phyloP scores from a whole-genome alignment of 352 stramenopile genomes.

The Pythium grandisporangium region DNA sequence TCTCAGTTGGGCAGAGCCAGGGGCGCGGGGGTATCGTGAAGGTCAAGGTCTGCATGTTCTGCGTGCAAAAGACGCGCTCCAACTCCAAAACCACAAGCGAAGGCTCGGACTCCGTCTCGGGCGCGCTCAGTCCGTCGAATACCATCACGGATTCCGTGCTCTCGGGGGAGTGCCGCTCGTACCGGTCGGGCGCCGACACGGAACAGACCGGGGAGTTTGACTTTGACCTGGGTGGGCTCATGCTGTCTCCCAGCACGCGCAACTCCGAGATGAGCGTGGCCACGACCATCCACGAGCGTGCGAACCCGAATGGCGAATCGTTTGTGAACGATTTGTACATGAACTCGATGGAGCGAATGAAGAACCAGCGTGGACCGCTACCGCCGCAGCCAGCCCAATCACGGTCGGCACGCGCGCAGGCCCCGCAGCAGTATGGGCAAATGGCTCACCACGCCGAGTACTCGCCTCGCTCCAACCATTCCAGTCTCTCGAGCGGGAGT shows the following conservation, averaged over 20 bases:
- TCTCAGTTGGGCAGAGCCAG: not conserved
- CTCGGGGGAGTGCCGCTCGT: slow-evolving; percentile 6
- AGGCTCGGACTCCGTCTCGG: not conserved
- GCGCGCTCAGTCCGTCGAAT: not conserved
- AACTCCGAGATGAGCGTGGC: slow-evolving; percentile 9
- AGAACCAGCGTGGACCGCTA: no score
- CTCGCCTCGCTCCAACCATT: no score
- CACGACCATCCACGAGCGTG: slow-evolving; percentile 6
- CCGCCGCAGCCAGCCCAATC: no score
- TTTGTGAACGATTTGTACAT: slow-evolving; percentile 9
- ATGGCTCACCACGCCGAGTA: no score
- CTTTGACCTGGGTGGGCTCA: slow-evolving; percentile 3
- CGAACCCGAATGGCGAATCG: not conserved
- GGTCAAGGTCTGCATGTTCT: slow-evolving; percentile 12
- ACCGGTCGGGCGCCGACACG: not conserved
- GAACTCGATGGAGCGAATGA: slow-evolving; percentile 4
- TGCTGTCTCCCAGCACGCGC: slow-evolving; percentile 2
- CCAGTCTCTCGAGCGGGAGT: no score
- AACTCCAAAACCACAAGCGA: not conserved
- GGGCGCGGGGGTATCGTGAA: slow-evolving; percentile 2
- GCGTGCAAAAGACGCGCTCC: slow-evolving; percentile 9
- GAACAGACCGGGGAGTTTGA: slow-evolving; percentile 4
- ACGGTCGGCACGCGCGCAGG: no score
- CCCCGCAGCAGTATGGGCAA: no score
- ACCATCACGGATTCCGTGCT: slow-evolving; percentile 4